Evolutionary conservation across 768 basidiomycete species (phyloP), one percentile per base, ranked within the genome.

Genomic region (Tylopilus intermedius): DNA sequence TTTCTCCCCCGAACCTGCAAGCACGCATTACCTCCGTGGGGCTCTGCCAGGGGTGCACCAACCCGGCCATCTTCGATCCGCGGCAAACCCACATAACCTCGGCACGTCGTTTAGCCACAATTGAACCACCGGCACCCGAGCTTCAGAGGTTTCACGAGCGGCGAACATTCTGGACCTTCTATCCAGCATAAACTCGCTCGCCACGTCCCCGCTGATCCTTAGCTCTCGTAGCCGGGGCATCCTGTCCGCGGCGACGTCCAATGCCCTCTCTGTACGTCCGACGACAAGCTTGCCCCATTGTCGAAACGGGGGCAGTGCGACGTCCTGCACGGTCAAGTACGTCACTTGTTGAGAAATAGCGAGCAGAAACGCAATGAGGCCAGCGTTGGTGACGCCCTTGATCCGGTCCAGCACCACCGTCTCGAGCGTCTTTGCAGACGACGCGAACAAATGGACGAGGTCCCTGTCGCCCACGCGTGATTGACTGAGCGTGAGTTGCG

Each of bases 121-220:
- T 4, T 24, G 47, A 13, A 63, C 59, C 2, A 63, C 57, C 0
- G 54, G 49, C 22, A 62, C 30, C 38, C 32, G 50, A 5, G 22
- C 49, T 15, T 45, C 50, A 13, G 24, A 33, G 2, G n/a, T 8
- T 0, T 37, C 27, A 2, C 18, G 18, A 6, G 47, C 59, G 14
- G 56, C 22, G 22, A 65, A 64, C 50, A 47, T 51, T 50, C 47
- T 64, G 9, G 60, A 55, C 47, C 60, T 46, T 10, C 62, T 51
- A 45, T 57, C 60, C 5, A 64, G 35, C 62, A 64, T 64, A 9
- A 62, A 55, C 42, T 63, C 62, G 30, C 57, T 64, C 40, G 62
- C 62, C 8, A 62, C 57, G 38, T 64, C 62, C 5, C 62, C 62
- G 6, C 62, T 13, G 26, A 63, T 59, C 41, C 53, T 38, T 2